Evolutionary conservation across 345 rosid species (phyloP).

Genomic region (Sisymbrium altissimum): DNA sequence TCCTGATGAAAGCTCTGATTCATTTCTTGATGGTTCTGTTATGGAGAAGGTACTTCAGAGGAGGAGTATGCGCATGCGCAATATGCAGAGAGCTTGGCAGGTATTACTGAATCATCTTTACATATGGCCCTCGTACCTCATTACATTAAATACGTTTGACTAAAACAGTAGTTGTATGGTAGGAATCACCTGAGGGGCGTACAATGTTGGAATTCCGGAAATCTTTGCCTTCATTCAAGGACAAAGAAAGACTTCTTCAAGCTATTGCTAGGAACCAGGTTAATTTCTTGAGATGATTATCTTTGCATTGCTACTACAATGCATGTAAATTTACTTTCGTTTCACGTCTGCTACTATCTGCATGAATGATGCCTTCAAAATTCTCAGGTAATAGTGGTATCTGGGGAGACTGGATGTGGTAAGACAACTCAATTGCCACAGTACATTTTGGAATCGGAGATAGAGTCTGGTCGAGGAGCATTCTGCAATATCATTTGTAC

Average conservation of each 20-base stretch:
- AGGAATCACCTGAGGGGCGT: slow-evolving; percentile 95
- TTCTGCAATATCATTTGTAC: slow-evolving; percentile 95
- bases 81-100: slow-evolving; percentile 95
- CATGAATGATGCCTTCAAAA: neutral
- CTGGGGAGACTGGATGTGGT: slow-evolving; percentile 99
- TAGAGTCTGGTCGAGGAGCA: slow-evolving; percentile 99
- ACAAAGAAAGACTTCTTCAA: slow-evolving; percentile 89
- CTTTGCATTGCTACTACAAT: neutral
- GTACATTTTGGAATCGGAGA: slow-evolving; percentile 89
- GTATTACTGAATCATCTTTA: slow-evolving; percentile 31
- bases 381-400: slow-evolving; percentile 81
- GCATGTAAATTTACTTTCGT: neutral
- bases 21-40: slow-evolving; percentile 73
- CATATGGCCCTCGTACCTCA: neutral
- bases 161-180: slow-evolving; percentile 3
- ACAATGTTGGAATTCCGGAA: slow-evolving; percentile 76
- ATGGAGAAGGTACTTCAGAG: slow-evolving; percentile 96
- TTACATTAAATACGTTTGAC: neutral
- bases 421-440: slow-evolving; percentile 99
- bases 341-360: neutral
- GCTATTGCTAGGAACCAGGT: slow-evolving; percentile 99
- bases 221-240: slow-evolving; percentile 84
- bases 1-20: slow-evolving; percentile 48
- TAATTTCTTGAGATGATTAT: slow-evolving; percentile 10
- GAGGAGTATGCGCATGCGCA: slow-evolving; percentile 87